phyloP scores from a whole-genome alignment of 345 rosid genomes.

The Hevea brasiliensis region DNA sequence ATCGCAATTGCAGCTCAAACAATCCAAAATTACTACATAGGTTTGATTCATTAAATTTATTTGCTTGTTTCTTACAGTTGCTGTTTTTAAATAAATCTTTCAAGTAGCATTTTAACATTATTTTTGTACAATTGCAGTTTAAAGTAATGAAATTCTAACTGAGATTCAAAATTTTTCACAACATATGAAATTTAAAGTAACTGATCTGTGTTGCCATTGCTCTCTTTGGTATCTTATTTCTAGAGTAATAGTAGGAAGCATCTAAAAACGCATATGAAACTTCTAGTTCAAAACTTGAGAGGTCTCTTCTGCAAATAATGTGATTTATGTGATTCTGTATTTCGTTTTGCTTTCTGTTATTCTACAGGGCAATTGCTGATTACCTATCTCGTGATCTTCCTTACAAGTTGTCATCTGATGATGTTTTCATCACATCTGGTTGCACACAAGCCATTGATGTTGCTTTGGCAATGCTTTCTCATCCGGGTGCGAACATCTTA shows the following conservation, averaged over 20 bases:
- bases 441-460: slow-evolving; percentile 98
- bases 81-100: not conserved
- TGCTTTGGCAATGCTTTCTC: slow-evolving; percentile 72
- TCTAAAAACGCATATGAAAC: not conserved
- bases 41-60: not conserved
- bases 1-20: not conserved
- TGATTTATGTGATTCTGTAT: not conserved
- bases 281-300: not conserved
- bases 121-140: too few species aligned
- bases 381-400: slow-evolving; percentile 81
- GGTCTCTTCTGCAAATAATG: not conserved
- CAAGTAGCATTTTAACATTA: not conserved
- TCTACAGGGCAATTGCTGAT: slow-evolving; percentile 71
- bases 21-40: not conserved
- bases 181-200: not conserved
- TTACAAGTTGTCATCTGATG: slow-evolving; percentile 69
- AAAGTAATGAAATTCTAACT: too few species aligned
- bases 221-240: not conserved
- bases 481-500: slow-evolving; percentile 75
- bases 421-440: slow-evolving; percentile 84
- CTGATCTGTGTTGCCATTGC: not conserved
- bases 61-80: not conserved
- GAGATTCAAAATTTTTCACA: too few species aligned
- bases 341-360: not conserved
- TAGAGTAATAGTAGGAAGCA: not conserved